phyloP scores from a whole-genome alignment of 164 flowering plant genomes.

The Vitis riparia region DNA sequence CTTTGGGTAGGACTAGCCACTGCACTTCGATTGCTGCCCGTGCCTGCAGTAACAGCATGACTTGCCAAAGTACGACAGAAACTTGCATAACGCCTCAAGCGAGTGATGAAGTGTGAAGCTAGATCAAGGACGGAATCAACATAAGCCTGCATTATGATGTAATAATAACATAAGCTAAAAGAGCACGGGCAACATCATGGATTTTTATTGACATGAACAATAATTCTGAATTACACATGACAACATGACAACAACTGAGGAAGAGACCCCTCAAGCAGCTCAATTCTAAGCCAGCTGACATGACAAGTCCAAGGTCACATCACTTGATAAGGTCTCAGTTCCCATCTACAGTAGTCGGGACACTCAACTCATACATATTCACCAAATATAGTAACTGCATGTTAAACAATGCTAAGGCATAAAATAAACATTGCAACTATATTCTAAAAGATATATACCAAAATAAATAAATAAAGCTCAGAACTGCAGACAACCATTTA shows the following conservation, averaged over 20 bases:
- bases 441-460: too few relatives aligned
- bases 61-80: constrained; percentile 98
- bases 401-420: too few relatives aligned
- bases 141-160: constrained; percentile 68
- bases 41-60: constrained; percentile 86
- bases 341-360: too few relatives aligned
- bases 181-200: background rate
- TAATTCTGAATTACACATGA: background rate
- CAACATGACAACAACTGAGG: background rate
- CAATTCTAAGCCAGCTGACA: too few relatives aligned
- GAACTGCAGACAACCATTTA: too few relatives aligned
- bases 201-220: background rate
- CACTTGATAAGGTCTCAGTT: background rate
- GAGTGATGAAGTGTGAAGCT: constrained; percentile 97
- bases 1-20: constrained; percentile 89
- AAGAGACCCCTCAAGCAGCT: background rate
- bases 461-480: too few relatives aligned
- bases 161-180: constrained; percentile 1
- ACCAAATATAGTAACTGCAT: too few relatives aligned
- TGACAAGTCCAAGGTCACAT: too few relatives aligned
- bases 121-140: constrained; percentile 97
- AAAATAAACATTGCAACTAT: too few relatives aligned
- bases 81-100: constrained; percentile 97
- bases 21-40: constrained; percentile 71
- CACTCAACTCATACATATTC: too few relatives aligned